phyloP scores from a whole-genome alignment of 257 asterid genomes.

The Solanum sitiens region DNA sequence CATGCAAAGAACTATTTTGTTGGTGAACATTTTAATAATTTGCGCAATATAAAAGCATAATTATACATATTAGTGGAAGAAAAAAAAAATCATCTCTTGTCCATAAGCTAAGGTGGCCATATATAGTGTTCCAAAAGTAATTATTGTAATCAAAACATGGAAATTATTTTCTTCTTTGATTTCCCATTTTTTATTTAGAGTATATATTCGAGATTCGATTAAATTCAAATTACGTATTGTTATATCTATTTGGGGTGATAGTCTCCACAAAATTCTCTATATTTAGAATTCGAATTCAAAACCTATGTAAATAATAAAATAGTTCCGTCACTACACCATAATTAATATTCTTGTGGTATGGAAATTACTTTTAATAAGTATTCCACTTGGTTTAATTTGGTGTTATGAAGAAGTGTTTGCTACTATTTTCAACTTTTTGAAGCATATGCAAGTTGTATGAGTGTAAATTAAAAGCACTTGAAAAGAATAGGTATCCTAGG shows the following conservation, averaged over 20 bases:
- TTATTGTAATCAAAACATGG: neutral
- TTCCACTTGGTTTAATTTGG: neutral
- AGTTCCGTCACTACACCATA: too few relatives aligned
- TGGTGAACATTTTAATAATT: neutral
- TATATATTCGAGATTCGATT: too few relatives aligned
- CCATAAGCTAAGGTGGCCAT: neutral
- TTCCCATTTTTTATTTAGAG: neutral
- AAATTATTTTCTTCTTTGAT: neutral
- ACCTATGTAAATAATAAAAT: too few relatives aligned
- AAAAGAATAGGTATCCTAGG: neutral
- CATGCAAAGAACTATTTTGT: neutral
- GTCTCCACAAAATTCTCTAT: too few relatives aligned
- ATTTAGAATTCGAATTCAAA: too few relatives aligned
- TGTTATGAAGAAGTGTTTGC: neutral
- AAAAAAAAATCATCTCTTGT: neutral
- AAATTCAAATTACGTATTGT: too few relatives aligned
- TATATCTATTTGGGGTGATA: fast-evolving
- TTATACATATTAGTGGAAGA: neutral
- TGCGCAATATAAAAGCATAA: neutral
- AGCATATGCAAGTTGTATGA: neutral
- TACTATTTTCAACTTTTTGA: neutral
- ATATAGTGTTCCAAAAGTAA: neutral
- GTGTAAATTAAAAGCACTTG: neutral
- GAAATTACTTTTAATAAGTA: neutral
- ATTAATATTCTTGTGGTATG: neutral